Evolutionary conservation across 2,329 filamentous ascomycete genomes (phyloP), one percentile per base, ranked within the genome.

Genomic region (Colletotrichum sp.): DNA sequence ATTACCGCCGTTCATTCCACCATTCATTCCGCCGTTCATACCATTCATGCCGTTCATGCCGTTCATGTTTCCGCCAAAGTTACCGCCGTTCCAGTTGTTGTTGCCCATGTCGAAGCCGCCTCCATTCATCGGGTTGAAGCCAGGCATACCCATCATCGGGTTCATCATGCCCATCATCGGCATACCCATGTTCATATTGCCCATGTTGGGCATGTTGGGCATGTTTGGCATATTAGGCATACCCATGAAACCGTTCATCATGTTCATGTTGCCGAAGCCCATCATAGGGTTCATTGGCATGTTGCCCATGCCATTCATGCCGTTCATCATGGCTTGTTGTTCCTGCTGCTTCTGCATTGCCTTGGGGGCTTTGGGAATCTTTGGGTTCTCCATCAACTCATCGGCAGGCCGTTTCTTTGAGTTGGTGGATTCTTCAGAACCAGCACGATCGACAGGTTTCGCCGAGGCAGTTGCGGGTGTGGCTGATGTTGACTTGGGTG

Each of bases 331-430:
- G 69, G 84, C 84, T 79, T 87, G 86, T 66, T 85, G 87, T 81
- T 84, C 85, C 72, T 89, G 88, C 64, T 89, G 89, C 82, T 85
- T 89, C 79, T 90, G 91, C 92, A 92, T 94, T 49, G 90, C 92
- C 82, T 92, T 92, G 3, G 92, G 92, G 0, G 88, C 92, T 80
- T 93, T 94, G 62, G 92, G 91, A 55, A 93, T 91, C 81, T 90
- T 91, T 55, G 91, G 90, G 79, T 94, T 93, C 79, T 93, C 91
- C 8, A 90, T 86, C 36, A 89, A 89, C 69, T 96, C 94, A 44
- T 96, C 95, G 16, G 96, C 95, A 13, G 94, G 91, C 26, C 97
- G 92, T 87, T 99, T 99, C 86, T 95, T 97, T 30, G 91, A 87
- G 73, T 85, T 85, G 74, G 85, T 85, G 69, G 72, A 77, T 30